Evolutionary conservation across 2,329 filamentous ascomycete genomes (phyloP), one percentile per base, ranked within the genome.

Genomic region (Paraphoma sp.): DNA sequence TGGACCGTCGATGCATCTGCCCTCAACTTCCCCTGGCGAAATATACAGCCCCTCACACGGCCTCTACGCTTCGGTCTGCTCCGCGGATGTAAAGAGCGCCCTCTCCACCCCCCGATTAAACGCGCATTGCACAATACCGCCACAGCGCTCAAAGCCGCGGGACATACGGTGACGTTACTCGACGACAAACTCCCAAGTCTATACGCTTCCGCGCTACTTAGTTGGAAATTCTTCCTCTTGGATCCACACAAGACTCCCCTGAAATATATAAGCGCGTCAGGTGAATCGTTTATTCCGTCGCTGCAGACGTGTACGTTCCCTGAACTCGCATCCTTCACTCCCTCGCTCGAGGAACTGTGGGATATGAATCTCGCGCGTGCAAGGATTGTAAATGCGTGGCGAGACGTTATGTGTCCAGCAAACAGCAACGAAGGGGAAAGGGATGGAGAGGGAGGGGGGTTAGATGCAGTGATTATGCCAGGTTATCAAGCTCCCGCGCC

Each of bases 391-490:
- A 72, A 78, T 16, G 66, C 57, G 0, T 86, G 79, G 75, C 77
- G 81, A 14, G 73, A 74, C 36, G 42, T 77, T 0, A 79, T 82
- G 69, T 68, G 76, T 1, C 67, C 79, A 16, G 66, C 83, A 16
- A 65, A 74, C 7, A n/a, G n/a, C n/a, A n/a, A n/a, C n/a, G n/a
- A n/a, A n/a, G n/a, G n/a, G n/a, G n/a, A n/a, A n/a, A n/a, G n/a
- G n/a, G n/a, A n/a, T n/a, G n/a, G n/a, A n/a, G 23, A 23, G 23
- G 23, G 23, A 23, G 23, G 23, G 5, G 23, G 23, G 23, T 68
- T 87, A 4, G 84, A 87, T 68, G 80, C 79, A 0, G 68, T 86
- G 0, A 49, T 87, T n/a, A 78, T 77, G 50, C 78, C 82, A 3
- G 77, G 78, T 3, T 80, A 83, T 6, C 81, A 83, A 60, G 79